Percentiles rank a stretch among this genome's conserved stretches.
Evolutionary conservation across 2,329 filamentous ascomycete genomes (phyloP).

Genomic region (Knoxdaviesia proteae): DNA sequence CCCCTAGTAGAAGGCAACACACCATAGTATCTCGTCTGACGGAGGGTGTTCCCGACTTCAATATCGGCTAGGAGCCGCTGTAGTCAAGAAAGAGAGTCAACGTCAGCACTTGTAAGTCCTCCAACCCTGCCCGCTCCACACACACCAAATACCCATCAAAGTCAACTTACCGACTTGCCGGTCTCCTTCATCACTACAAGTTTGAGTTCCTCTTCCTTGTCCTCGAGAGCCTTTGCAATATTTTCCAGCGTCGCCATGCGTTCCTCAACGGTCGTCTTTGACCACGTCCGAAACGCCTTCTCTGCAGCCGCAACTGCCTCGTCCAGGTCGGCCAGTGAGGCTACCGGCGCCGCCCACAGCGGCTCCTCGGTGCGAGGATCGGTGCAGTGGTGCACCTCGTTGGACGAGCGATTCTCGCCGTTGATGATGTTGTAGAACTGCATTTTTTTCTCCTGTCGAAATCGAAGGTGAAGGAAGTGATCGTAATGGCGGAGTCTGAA

Average conservation of each 20-base stretch:
- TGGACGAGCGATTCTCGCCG: neutral
- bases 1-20: neutral
- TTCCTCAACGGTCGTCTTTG: conserved; percentile 9
- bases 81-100: neutral
- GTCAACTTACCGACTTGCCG: conserved; percentile 7
- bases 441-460: too few relatives aligned
- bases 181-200: conserved; percentile 7
- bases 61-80: conserved; percentile 1
- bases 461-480: too few relatives aligned
- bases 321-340: conserved; percentile 11
- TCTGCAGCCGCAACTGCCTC: conserved; percentile 10
- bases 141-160: neutral
- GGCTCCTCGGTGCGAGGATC: conserved; percentile 13
- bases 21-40: neutral
- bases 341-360: conserved; percentile 12
- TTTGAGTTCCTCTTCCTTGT: conserved; percentile 8
- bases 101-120: neutral
- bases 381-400: conserved; percentile 3
- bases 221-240: conserved; percentile 16
- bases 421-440: conserved; percentile 2
- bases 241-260: conserved; percentile 11
- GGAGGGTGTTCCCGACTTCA: conserved; percentile 1
- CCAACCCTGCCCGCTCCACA: neutral
- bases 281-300: conserved; percentile 12
- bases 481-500: too few relatives aligned